Conservation (phyloP, 2,329 filamentous ascomycete genomes). For the Pseudogymnoascus sp. region DNA sequence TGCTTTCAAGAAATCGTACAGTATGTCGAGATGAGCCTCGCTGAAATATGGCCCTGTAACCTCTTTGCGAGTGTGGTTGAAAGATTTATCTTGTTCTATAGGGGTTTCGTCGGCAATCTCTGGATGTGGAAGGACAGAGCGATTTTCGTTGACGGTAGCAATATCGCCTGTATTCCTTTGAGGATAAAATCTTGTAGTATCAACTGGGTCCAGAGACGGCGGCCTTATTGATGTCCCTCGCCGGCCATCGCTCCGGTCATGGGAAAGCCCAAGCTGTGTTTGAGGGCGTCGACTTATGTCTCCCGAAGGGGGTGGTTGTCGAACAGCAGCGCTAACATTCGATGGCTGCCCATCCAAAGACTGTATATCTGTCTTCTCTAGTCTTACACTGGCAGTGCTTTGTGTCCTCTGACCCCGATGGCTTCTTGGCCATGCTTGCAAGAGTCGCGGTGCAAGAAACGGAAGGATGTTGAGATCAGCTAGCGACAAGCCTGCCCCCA, state of each 20-base stretch:
- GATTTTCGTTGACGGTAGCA: neutral
- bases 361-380: neutral
- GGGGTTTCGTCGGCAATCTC: neutral
- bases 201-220: neutral
- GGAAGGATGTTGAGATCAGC: slow-evolving; percentile 27
- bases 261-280: neutral
- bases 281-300: neutral
- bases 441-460: slow-evolving; percentile 28
- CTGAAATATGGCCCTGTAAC: neutral
- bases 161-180: neutral
- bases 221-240: neutral
- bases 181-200: neutral
- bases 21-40: neutral
- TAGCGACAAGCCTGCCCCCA: slow-evolving; percentile 24
- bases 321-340: neutral
- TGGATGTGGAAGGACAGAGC: neutral
- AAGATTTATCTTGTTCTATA: neutral
- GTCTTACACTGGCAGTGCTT: neutral
- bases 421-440: slow-evolving; percentile 26
- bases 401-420: neutral
- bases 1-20: neutral
- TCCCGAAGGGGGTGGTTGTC: neutral
- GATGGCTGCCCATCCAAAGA: neutral
- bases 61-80: neutral
- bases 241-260: neutral